These are phyloP conservation scores for Sugiyamaella xylanicola DNA, from an alignment of 1,139 yeast genomes.

Conservation along the genomic window DNA sequence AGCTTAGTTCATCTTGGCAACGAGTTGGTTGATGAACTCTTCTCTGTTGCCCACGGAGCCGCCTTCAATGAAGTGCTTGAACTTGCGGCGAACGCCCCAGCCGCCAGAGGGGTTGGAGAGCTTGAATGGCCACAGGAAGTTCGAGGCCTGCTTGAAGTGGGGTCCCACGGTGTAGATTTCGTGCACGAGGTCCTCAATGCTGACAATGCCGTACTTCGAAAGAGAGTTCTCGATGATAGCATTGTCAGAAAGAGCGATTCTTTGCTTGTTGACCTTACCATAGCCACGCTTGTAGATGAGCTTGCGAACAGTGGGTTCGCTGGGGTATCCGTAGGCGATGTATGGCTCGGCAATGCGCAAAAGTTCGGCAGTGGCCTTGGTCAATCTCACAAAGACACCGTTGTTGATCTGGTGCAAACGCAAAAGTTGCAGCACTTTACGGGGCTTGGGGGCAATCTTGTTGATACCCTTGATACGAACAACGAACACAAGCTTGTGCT, in stretches of 20 bases:
- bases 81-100: conserved; percentile 99
- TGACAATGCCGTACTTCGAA: conserved; percentile 96
- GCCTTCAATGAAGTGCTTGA: conserved; percentile 99
- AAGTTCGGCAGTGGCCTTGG: conserved; percentile 98
- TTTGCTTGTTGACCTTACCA: conserved; percentile 99
- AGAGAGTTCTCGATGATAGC: conserved; percentile 89
- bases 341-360: conserved; percentile 98
- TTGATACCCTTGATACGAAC: conserved; percentile 99
- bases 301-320: conserved; percentile 92
- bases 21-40: conserved; percentile 95
- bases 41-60: conserved; percentile 99
- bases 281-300: conserved; percentile 99
- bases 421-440: conserved; percentile 97
- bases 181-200: conserved; percentile 97
- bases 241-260: conserved; percentile 93
- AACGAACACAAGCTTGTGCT: conserved; percentile 94
- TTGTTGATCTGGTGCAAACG: conserved; percentile 98
- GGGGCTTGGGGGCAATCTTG: conserved; percentile 99
- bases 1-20: conserved; percentile 66
- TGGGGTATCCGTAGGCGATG: conserved; percentile 99
- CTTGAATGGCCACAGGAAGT: conserved; percentile 99
- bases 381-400: conserved; percentile 96
- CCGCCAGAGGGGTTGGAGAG: conserved; percentile 99
- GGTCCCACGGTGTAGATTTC: conserved; percentile 99
- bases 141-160: conserved; percentile 99